Base-by-base conservation (phyloP, 768 basidiomycete genomes). In the Kondoa malvinella region DNA sequence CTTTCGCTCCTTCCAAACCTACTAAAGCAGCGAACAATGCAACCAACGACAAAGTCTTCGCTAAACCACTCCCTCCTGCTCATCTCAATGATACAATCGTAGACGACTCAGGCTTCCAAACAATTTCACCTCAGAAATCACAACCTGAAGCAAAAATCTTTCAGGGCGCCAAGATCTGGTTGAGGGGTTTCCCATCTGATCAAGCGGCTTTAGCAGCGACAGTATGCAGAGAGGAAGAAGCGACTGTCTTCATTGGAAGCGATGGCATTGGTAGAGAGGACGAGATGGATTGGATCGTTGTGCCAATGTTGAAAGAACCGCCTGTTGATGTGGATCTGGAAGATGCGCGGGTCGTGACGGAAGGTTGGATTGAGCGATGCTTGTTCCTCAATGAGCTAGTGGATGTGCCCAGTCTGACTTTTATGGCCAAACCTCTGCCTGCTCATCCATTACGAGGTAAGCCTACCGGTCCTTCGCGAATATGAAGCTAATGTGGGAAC, bases 341-440 rank as follows among this genome's bases (percentile, higher is more conserved):
- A 4, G 64, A 69, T 33, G 32, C 65, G 27, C 27, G 64, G n/a
- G 16, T 69, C 1, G 59, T 67, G 1, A 67, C 69, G 17, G 65
- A 32, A 3, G 21, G 26, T 26, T 69, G 69, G 69, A 17, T 69
- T 2, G 66, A 69, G 33, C 31, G 16, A 27, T 69, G 67, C 40
- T n/a, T 67, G 26, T 67, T 30, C 21, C 57, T 58, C 21, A 58
- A 66, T 17, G 57, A 66, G 26, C 21, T 61, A 3, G 33, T 56
- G 16, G 15, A 27, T 21, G 33, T 57, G 26, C 32, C 3, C 17
- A 33, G 2, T 57, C 63, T 12, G 14, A 32, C 25, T 32, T 64
- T n/a, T 29, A n/a, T 27, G 8, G 26, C 33, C 32, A 16, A 58
- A 33, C 61, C 27, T 17, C 61, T 3, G n/a, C 29, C 16, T 17